Evolutionary conservation across 805 yeast genomes (phyloP), one percentile per base, ranked within the genome.

Genomic region (Yamadazyma sp.): DNA sequence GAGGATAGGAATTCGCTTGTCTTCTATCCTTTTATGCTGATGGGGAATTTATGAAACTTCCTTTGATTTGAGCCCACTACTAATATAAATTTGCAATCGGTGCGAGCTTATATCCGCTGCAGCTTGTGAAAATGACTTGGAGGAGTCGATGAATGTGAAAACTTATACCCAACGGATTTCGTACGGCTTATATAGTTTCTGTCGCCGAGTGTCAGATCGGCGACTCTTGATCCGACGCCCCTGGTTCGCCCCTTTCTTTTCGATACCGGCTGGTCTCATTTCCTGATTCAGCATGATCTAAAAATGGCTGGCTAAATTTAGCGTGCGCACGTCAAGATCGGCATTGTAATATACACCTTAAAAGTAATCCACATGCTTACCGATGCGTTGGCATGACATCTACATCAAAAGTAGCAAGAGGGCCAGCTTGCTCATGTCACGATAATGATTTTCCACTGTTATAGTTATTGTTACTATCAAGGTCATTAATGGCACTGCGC

Each of bases 1-100:
- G 29, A 11, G 25, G 28, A 30, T 30, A 30, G 33, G 33, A 12
- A 30, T 30, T 28, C 20, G 20, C 20, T 29, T 10, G 33, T 18
- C 33, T 19, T 30, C 33, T 30, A 30, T 30, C 33, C 33, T 5
- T 4, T 5, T 22, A 12, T 6, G 9, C 14, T 5, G n/a, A 25
- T 11, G 14, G 13, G 28, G 28, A 16, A 25, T 25, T 25, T 25
- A n/a, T n/a, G n/a, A n/a, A n/a, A n/a, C n/a, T n/a, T n/a, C n/a
- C n/a, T n/a, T n/a, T n/a, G n/a, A n/a, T n/a, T n/a, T n/a, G n/a
- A n/a, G n/a, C n/a, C n/a, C n/a, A n/a, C n/a, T n/a, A n/a, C n/a
- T n/a, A n/a, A n/a, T n/a, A n/a, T n/a, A n/a, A n/a, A n/a, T n/a
- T n/a, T n/a, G n/a, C n/a, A n/a, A n/a, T n/a, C n/a, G n/a, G n/a